Percentiles rank a stretch among this genome's conserved stretches.
Evolutionary conservation across 495 filamentous ascomycete genomes (phyloP).

Genomic region (Daldinia loculata): DNA sequence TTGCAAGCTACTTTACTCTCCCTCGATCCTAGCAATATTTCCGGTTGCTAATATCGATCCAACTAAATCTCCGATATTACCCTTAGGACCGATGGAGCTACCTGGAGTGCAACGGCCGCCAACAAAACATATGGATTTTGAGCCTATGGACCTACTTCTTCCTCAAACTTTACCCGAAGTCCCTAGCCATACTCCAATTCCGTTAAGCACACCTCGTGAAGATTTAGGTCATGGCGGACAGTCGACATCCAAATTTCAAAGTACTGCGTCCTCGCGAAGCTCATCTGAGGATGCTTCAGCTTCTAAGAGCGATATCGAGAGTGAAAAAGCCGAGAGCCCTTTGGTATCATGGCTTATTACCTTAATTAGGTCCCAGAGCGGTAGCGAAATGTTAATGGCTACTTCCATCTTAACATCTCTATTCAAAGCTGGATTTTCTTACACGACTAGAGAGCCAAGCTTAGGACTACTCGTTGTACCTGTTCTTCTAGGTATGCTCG

Average conservation of each 20-base stretch:
- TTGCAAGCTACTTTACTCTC: constrained; percentile 79
- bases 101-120: constrained; percentile 31
- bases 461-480: constrained; percentile 76
- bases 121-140: constrained; percentile 34
- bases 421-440: constrained; percentile 72
- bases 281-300: constrained; percentile 41
- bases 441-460: constrained; percentile 66
- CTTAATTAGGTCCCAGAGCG: constrained; percentile 68
- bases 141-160: constrained; percentile 42
- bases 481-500: constrained; percentile 73
- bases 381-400: constrained; percentile 77
- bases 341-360: constrained; percentile 85
- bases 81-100: constrained; percentile 27
- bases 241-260: constrained; percentile 45
- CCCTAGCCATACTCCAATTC: constrained; percentile 57
- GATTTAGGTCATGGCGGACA: constrained; percentile 40
- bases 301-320: constrained; percentile 42
- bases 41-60: constrained; percentile 53
- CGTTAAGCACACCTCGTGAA: constrained; percentile 62
- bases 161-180: constrained; percentile 19
- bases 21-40: constrained; percentile 76
- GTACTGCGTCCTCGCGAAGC: constrained; percentile 35
- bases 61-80: constrained; percentile 16
- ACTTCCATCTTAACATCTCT: constrained; percentile 79
- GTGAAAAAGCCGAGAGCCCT: constrained; percentile 77